A percentile compares a stretch with the other conserved stretches of the same genome.
Evolutionary conservation across 176 grass and related monocot species (phyloP).

Genomic region (Cymbopogon citratus): DNA sequence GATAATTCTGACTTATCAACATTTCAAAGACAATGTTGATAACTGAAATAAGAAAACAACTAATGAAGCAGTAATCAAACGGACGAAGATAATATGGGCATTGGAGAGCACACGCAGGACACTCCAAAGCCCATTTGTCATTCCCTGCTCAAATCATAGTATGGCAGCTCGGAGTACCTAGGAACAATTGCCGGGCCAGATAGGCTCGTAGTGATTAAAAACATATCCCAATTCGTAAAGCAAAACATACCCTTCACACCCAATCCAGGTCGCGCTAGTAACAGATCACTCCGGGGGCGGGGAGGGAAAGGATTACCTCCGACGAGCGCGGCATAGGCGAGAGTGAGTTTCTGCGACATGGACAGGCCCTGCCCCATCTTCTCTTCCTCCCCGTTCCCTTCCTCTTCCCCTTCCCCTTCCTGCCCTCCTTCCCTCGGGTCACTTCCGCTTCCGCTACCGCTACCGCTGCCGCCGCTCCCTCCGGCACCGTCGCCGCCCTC

Average conservation of each 20-base stretch:
- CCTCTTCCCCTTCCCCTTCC: conserved; percentile 32
- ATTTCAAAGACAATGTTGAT: not conserved
- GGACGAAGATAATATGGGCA: too few species aligned
- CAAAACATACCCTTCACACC: not conserved
- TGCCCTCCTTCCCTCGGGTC: not conserved
- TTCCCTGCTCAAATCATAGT: too few species aligned
- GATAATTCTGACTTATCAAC: not conserved
- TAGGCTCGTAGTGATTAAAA: not conserved
- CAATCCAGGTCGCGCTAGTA: not conserved
- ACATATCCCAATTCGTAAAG: not conserved
- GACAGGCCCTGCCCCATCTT: conserved; percentile 44
- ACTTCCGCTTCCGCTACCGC: too few species aligned
- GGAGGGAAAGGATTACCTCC: conserved; percentile 40
- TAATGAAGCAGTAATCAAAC: too few species aligned
- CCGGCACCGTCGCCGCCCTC: conserved; percentile 20
- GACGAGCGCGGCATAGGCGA: conserved; percentile 80
- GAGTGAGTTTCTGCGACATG: conserved; percentile 93
- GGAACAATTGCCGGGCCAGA: not conserved
- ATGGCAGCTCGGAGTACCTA: not conserved
- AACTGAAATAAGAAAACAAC: not conserved
- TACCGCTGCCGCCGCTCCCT: not conserved
- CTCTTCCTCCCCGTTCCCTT: conserved; percentile 28
- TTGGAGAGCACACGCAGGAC: too few species aligned
- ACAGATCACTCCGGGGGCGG: not conserved
- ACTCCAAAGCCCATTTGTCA: too few species aligned